Base-by-base conservation (phyloP, 371 early-diverging fungal genomes). In the Mucor mucedo region DNA sequence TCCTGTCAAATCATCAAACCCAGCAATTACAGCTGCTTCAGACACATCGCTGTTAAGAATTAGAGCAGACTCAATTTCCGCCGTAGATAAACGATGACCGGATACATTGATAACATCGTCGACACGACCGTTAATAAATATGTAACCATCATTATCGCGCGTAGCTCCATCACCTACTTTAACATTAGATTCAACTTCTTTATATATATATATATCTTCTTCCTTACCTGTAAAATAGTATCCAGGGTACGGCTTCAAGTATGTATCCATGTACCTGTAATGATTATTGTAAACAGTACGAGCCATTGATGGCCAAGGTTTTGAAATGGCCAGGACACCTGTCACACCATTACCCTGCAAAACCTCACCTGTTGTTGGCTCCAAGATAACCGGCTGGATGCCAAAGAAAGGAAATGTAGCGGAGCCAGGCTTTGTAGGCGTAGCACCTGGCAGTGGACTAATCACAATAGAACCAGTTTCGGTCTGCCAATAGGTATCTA, bases 401-500 rank as follows among this genome's bases (percentile, higher is more conserved):
- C 99, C 99, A 82, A 98, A 97, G 87, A 98, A 97, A 28, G 99
- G 99, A 48, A 96, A 77, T 1, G 96, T 93, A 1, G 98, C 98
- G 16, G 96, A 93, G 28, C 98, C 99, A 30, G 99, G 95, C 76
- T 96, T 97, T 60, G 92, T 91, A 3, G 89, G 78, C 11, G 87
- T 91, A 30, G 90, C 93, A 49, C 93, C 91, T 21, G 97, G 94
- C 21, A 98, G 72, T 16, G 99, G 98, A 1, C 94, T 88, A 55
- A 99, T 78, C 58, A 99, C 86, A 60, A 95, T 89, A n/a, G 94
- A 94, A 8, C 99, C 99, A 0, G 99, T 96, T 80, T 99, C 99
- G 2, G 96, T 95, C 72, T 91, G 90, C 95, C 95, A 95, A 82
- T 96, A 97, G 4, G 98, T 98, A 77, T 99, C 99, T n/a, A 99